Evolutionary conservation across 2,329 filamentous ascomycete species (phyloP).

Genomic region (Furcasterigmium sp.): DNA sequence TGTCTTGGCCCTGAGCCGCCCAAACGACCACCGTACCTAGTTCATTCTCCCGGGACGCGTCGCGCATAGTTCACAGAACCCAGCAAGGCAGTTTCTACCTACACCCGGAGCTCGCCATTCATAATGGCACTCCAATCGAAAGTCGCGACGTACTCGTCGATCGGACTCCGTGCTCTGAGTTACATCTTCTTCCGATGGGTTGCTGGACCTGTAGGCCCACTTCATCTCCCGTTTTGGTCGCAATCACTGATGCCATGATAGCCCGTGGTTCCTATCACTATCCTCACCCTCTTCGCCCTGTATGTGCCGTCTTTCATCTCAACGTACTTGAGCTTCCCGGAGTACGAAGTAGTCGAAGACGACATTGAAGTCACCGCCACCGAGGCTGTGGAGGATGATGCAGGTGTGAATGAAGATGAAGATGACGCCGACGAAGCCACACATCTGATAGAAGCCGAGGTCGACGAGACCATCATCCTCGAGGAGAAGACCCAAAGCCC

Average conservation of each 20-base stretch:
- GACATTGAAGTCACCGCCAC: constrained; percentile 52
- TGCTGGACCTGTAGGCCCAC: constrained; percentile 22
- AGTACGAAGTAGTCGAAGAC: constrained; percentile 55
- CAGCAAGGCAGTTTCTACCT: not conserved
- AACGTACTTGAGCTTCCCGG: constrained; percentile 50
- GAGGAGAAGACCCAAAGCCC: constrained; percentile 51
- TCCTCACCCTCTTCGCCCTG: constrained; percentile 59
- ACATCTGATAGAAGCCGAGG: constrained; percentile 40
- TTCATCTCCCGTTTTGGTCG: not conserved
- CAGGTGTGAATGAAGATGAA: constrained; percentile 24
- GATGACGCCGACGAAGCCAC: constrained; percentile 23
- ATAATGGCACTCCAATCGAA: constrained; percentile 24
- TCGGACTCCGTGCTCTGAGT: constrained; percentile 41
- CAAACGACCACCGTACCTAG: no score
- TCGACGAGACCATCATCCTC: constrained; percentile 58
- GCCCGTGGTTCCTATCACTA: constrained; percentile 14
- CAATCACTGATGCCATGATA: constrained; percentile 1
- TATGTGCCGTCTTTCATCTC: constrained; percentile 61
- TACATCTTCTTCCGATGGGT: constrained; percentile 62
- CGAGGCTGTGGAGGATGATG: constrained; percentile 30
- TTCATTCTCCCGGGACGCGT: no score
- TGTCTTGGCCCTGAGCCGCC: no score
- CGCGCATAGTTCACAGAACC: no score
- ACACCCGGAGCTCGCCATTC: not conserved
- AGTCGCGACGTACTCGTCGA: constrained; percentile 37